A percentile compares a stretch with the other conserved stretches of the same genome.
Conservation (phyloP, 2,329 filamentous ascomycete species). For the Proliferodiscus dingleyae region DNA sequence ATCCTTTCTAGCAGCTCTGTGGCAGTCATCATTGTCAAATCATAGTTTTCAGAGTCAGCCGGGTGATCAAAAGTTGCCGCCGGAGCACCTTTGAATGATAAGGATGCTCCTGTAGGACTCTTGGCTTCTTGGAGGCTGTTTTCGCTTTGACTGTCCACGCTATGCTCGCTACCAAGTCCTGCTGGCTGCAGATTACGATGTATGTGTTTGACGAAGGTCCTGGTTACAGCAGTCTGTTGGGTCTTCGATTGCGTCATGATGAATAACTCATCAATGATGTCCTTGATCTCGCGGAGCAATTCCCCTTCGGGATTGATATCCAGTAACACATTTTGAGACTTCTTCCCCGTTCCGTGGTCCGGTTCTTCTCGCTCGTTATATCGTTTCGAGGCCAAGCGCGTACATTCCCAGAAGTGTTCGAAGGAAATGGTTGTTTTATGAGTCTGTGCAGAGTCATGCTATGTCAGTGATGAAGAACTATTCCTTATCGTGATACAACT, state of each 20-base stretch:
- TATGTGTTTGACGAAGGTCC: conserved; percentile 9
- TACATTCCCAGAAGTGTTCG: conserved; percentile 32
- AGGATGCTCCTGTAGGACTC: not conserved
- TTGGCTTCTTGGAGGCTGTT: not conserved
- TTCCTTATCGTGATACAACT: too few relatives aligned
- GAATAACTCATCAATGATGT: conserved; percentile 41
- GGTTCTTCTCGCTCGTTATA: conserved; percentile 5
- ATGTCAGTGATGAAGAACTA: too few relatives aligned
- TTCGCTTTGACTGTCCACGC: not conserved
- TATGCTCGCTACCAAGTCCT: not conserved
- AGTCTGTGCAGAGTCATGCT: too few relatives aligned
- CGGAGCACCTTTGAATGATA: not conserved
- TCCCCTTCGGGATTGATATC: conserved; percentile 39
- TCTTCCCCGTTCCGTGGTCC: conserved; percentile 1
- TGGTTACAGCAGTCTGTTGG: conserved; percentile 18
- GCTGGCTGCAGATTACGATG: not conserved
- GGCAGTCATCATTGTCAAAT: conserved; percentile 6
- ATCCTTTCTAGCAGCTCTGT: conserved; percentile 6
- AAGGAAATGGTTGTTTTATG: conserved; percentile 27
- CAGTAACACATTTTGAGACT: conserved; percentile 24
- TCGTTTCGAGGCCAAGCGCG: conserved; percentile 8
- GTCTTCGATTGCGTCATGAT: conserved; percentile 38
- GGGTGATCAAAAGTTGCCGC: not conserved
- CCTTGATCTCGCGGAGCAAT: conserved; percentile 39
- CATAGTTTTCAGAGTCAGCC: not conserved